Base-by-base conservation (phyloP, 306 rosid genomes). In the Arachis hypogaea region DNA sequence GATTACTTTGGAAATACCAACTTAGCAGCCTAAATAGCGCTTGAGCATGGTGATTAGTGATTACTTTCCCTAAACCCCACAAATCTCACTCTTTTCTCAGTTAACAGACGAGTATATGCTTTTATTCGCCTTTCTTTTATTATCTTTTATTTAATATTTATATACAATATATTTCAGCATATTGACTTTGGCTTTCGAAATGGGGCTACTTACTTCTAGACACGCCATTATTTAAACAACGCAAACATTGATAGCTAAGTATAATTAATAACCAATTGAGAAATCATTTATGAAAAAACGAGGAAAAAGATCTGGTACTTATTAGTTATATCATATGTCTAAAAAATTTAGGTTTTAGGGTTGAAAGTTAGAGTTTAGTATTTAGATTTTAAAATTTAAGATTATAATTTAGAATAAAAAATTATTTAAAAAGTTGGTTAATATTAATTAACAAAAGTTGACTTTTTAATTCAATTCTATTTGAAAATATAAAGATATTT, bases 1-100 rank as follows among this genome's bases (percentile, higher is more conserved):
- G 78, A 85, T 80, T 67, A 52, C 88, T 82, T 83, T 80, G 89
- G 88, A 82, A 88, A 82, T 18, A 77, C 45, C 87, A 83, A 86
- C 78, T 78, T 74, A 78, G 66, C 81, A 82, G 86, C 94, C 86
- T 86, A 88, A 88, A 82, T 81, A 80, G 14, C 79, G 83, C 88
- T 85, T 77, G 80, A 60, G 75, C 77, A 44, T 74, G 45, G 63
- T 70, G 60, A 57, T 22, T 22, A 22, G 63, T 70, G 60, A 59
- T 72, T 75, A 58, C 72, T 57, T 62, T 82, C 66, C 44, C 72
- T 74, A 18, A 42, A 49, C 77, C 81, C 76, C 73, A 75, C 81
- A 78, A 71, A 64, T 47, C 51, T 36, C 74, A 75, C 76, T 78
- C 51, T 81, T 29, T 76, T 72, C 66, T 80, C 77, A 67, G 74